A percentile compares a stretch with the other conserved stretches of the same genome.
phyloP scores from a whole-genome alignment of 2,329 filamentous ascomycete species.

The Bipolaris sorokiniana region DNA sequence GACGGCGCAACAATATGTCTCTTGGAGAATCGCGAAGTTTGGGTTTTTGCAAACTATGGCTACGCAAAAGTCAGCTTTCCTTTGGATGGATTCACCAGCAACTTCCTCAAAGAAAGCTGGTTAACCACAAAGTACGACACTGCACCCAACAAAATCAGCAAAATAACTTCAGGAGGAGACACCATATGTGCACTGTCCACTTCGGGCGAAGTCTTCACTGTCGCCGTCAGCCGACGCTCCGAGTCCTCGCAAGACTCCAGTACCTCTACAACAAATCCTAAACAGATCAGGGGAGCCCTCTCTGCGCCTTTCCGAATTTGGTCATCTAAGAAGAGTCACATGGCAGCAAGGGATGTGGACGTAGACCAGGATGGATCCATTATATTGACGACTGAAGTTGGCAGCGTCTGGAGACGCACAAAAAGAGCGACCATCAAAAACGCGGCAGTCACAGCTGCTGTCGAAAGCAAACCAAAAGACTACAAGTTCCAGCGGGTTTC shows the following conservation, averaged over 20 bases:
- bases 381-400: constrained; percentile 89
- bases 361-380: constrained; percentile 94
- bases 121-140: constrained; percentile 69
- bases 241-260: constrained; percentile 64
- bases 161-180: constrained; percentile 84
- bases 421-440: constrained; percentile 82
- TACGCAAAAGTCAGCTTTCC: constrained; percentile 91
- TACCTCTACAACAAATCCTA: constrained; percentile 87
- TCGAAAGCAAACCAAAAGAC: constrained; percentile 74
- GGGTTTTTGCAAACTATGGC: constrained; percentile 93
- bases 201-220: constrained; percentile 85
- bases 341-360: constrained; percentile 84
- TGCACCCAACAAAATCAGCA: constrained; percentile 70
- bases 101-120: constrained; percentile 70
- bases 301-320: constrained; percentile 82
- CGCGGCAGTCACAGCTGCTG: constrained; percentile 55
- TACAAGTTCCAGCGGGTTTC: constrained; percentile 95
- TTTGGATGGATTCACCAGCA: constrained; percentile 73
- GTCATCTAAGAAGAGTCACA: constrained; percentile 82
- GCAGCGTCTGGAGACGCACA: constrained; percentile 89
- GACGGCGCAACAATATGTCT: constrained; percentile 87
- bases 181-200: constrained; percentile 88
- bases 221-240: constrained; percentile 72
- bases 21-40: constrained; percentile 85
- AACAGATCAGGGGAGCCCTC: constrained; percentile 84